These are phyloP conservation scores for Bruguiera hainesii DNA, from an alignment of 441 rosid species.

Conservation along the genomic window DNA sequence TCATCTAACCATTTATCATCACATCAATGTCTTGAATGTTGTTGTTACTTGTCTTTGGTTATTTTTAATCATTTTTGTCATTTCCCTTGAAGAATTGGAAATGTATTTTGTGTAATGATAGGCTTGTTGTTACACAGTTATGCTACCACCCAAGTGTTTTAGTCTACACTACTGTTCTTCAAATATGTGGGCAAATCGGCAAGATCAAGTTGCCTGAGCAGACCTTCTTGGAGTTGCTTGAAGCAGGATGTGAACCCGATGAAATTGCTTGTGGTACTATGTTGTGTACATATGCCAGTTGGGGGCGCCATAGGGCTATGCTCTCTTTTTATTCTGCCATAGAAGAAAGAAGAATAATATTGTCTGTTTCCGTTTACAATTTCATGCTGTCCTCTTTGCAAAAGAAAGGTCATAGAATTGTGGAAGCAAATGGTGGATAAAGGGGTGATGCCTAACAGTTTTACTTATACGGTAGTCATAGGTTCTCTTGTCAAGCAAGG, in stretches of 20 bases:
- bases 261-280: slow-evolving; percentile 93
- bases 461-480: slow-evolving; percentile 76
- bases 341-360: slow-evolving; percentile 53
- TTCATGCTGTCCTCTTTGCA: slow-evolving; percentile 93
- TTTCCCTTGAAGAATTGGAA: slow-evolving; percentile 9
- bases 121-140: slow-evolving; percentile 59
- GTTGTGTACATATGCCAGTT: slow-evolving; percentile 89
- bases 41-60: neutral
- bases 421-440: slow-evolving; percentile 72
- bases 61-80: neutral
- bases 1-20: neutral
- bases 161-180: slow-evolving; percentile 70
- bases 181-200: slow-evolving; percentile 83
- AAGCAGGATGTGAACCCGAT: slow-evolving; percentile 84
- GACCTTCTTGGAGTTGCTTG: slow-evolving; percentile 89
- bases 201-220: slow-evolving; percentile 80
- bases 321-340: slow-evolving; percentile 67
- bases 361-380: slow-evolving; percentile 69
- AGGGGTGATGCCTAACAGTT: slow-evolving; percentile 52
- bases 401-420: slow-evolving; percentile 68
- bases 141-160: slow-evolving; percentile 72
- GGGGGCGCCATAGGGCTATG: slow-evolving; percentile 92
- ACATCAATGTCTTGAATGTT: no score
- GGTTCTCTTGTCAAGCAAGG: slow-evolving; percentile 69
- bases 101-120: slow-evolving; percentile 38